These are phyloP conservation scores for Suillus subaureus DNA, from an alignment of 768 basidiomycete genomes.

Conservation along the genomic window DNA sequence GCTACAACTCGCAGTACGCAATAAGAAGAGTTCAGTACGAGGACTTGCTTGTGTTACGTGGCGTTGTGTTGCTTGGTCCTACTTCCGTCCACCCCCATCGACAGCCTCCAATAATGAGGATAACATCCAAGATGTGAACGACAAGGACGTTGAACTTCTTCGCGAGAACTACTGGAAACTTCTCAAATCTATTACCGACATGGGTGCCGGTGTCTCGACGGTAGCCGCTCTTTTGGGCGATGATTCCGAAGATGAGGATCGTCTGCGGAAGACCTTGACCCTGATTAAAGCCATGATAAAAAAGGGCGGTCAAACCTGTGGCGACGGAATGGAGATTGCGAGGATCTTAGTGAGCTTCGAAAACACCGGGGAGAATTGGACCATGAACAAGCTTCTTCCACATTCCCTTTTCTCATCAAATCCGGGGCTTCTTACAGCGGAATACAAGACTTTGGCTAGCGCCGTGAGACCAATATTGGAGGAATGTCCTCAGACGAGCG, in stretches of 20 bases:
- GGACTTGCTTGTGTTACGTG: slow-evolving; percentile 63
- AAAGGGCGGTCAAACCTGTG: slow-evolving; percentile 52
- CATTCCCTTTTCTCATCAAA: slow-evolving; percentile 55
- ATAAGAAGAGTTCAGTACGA: slow-evolving; percentile 66
- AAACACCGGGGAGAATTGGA: slow-evolving; percentile 42
- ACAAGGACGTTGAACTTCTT: slow-evolving; percentile 28
- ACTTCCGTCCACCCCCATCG: slow-evolving; percentile 53
- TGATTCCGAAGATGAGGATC: slow-evolving; percentile 40
- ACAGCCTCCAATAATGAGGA: slow-evolving; percentile 27
- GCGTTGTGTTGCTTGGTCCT: slow-evolving; percentile 68
- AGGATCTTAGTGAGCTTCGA: slow-evolving; percentile 42
- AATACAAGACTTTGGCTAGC: slow-evolving; percentile 48
- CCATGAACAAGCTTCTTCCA: slow-evolving; percentile 50
- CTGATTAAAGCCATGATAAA: slow-evolving; percentile 59
- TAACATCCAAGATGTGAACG: slow-evolving; percentile 14
- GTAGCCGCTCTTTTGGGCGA: slow-evolving; percentile 56
- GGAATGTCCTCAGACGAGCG: slow-evolving; percentile 52
- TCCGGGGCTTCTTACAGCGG: slow-evolving; percentile 57
- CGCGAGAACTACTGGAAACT: slow-evolving; percentile 50
- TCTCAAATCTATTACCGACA: slow-evolving; percentile 54
- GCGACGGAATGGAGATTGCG: slow-evolving; percentile 57
- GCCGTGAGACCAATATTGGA: slow-evolving; percentile 56
- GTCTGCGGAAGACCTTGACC: slow-evolving; percentile 47
- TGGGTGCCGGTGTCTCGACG: slow-evolving; percentile 58
- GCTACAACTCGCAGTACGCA: slow-evolving; percentile 56